Evolutionary conservation across 768 basidiomycete species (phyloP).

Genomic region (Leccinum imitatum): DNA sequence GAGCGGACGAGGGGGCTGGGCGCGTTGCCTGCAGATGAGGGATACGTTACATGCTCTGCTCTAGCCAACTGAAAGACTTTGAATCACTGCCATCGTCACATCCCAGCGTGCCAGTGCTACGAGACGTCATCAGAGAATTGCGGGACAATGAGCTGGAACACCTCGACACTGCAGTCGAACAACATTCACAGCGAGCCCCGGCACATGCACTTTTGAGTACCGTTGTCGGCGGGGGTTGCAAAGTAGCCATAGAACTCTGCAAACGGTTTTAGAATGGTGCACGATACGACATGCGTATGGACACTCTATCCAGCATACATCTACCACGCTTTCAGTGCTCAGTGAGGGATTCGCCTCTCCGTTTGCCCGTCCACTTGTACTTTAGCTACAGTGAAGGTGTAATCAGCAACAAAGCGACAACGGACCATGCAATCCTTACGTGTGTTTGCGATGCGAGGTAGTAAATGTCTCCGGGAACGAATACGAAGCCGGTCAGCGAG

Average conservation of each 20-base stretch:
- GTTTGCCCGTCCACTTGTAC: conserved; percentile 55
- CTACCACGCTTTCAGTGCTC: conserved; percentile 22
- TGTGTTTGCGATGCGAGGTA: conserved; percentile 42
- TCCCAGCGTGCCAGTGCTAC: conserved; percentile 75
- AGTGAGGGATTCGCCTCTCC: conserved; percentile 43
- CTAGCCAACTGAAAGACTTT: conserved; percentile 80
- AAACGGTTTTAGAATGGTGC: conserved; percentile 59
- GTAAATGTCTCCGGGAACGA: conserved; percentile 59
- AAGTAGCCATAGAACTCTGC: conserved; percentile 86
- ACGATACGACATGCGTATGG: background rate
- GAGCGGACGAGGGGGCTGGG: conserved; percentile 41
- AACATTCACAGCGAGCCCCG: conserved; percentile 86
- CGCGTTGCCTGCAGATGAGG: conserved; percentile 44
- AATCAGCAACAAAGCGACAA: conserved; percentile 8
- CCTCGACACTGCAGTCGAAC: conserved; percentile 84
- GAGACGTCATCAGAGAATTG: conserved; percentile 75
- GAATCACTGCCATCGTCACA: conserved; percentile 62
- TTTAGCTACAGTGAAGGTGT: conserved; percentile 37
- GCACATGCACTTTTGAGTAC: conserved; percentile 89
- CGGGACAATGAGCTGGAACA: conserved; percentile 95
- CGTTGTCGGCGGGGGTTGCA: conserved; percentile 82
- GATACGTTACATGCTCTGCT: conserved; percentile 34
- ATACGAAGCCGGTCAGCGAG: conserved; percentile 57
- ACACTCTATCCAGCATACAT: conserved; percentile 3
- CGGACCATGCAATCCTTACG: conserved; percentile 36